These are phyloP conservation scores for Berberis vulgaris DNA, from an alignment of 164 flowering plant species.

Conservation along the genomic window DNA sequence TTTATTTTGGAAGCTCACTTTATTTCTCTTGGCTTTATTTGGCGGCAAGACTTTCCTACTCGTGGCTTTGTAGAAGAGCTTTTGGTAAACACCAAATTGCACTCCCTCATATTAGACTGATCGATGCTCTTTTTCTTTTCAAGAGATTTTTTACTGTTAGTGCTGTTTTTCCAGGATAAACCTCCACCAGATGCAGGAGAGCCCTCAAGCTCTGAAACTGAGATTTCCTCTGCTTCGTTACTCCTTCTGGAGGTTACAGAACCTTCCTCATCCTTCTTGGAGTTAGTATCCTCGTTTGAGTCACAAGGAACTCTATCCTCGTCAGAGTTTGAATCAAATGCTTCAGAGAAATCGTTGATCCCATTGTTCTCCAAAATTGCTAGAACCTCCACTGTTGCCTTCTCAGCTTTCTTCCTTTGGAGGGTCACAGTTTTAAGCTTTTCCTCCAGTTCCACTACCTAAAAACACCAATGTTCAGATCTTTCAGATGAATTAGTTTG, in stretches of 20 bases:
- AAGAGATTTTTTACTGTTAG: conserved; percentile 21
- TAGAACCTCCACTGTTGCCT: conserved; percentile 70
- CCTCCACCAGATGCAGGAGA: conserved; percentile 41
- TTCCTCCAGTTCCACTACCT: conserved; percentile 81
- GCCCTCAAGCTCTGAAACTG: conserved; percentile 46
- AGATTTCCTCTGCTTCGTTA: conserved; percentile 25
- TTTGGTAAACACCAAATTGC: conserved; percentile 26
- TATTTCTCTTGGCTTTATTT: conserved; percentile 46
- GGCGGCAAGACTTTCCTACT: conserved; percentile 76
- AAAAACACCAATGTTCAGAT: not conserved
- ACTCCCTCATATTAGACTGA: conserved; percentile 27
- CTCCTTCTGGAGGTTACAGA: conserved; percentile 22
- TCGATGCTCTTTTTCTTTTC: conserved; percentile 28
- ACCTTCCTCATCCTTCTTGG: conserved; percentile 22
- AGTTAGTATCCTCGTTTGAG: conserved; percentile 20
- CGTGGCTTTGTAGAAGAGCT: conserved; percentile 38
- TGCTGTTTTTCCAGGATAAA: conserved; percentile 76
- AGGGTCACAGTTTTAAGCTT: conserved; percentile 57
- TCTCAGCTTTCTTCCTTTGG: conserved; percentile 76
- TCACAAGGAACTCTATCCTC: conserved; percentile 29
- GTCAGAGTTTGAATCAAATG: conserved; percentile 54
- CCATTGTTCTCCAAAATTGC: conserved; percentile 60
- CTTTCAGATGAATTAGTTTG: no score
- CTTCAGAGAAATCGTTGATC: conserved; percentile 47
- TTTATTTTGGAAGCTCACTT: conserved; percentile 26